A percentile compares a stretch with the other conserved stretches of the same genome.
Evolutionary conservation across 768 basidiomycete genomes (phyloP).

Genomic region (Gloeostereum incarnatum): DNA sequence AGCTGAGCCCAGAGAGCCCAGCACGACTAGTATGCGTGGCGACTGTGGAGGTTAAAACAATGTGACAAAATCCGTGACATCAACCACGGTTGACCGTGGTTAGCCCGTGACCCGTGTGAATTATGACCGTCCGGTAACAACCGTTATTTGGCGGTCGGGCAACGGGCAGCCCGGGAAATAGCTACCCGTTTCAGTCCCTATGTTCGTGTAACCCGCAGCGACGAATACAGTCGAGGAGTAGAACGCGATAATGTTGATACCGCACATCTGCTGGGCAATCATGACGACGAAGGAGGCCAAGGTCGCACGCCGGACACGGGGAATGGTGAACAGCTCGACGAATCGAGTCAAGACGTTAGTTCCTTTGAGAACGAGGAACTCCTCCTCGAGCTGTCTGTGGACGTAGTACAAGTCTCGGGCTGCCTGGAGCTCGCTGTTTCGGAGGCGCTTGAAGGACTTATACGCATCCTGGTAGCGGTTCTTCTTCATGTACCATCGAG

Average conservation of each 20-base stretch:
- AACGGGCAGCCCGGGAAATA: too few species aligned
- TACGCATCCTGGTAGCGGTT: conserved; percentile 63
- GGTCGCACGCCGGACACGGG: conserved; percentile 46
- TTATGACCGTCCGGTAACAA: too few species aligned
- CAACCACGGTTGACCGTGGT: too few species aligned
- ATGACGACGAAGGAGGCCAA: conserved; percentile 47
- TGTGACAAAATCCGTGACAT: too few species aligned
- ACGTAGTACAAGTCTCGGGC: conserved; percentile 79
- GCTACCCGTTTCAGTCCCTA: too few species aligned
- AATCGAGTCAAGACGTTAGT: conserved; percentile 16
- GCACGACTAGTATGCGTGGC: too few species aligned
- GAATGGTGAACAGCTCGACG: conserved; percentile 43
- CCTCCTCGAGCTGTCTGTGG: conserved; percentile 59
- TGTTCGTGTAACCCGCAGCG: conserved; percentile 26
- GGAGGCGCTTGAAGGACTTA: conserved; percentile 53
- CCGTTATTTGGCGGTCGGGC: too few species aligned
- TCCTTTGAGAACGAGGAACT: conserved; percentile 38
- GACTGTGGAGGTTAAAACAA: too few species aligned
- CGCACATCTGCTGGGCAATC: conserved; percentile 16
- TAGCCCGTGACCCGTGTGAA: too few species aligned
- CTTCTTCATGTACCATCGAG: conserved; percentile 82
- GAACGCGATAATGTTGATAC: conserved; percentile 47
- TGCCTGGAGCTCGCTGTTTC: conserved; percentile 64
- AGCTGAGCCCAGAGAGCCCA: too few species aligned
- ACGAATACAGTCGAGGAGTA: conserved; percentile 51